Evolutionary conservation across 768 basidiomycete species (phyloP).

Genomic region (Hericium coralloides): DNA sequence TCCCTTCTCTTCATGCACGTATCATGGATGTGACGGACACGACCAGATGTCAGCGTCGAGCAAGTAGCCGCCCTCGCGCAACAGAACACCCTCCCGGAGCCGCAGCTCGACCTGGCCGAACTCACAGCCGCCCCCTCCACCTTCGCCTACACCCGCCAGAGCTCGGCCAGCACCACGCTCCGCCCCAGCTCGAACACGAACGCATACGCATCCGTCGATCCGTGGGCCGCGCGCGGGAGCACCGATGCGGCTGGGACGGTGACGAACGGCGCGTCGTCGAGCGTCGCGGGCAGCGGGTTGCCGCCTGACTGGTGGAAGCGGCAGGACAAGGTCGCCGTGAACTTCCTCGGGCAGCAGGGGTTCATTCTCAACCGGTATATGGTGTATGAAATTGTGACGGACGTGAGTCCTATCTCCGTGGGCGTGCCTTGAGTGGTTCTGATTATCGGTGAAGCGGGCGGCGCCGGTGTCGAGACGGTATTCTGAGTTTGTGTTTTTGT

Average conservation of each 20-base stretch:
- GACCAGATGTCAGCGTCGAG: constrained; percentile 69
- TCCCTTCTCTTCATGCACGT: constrained; percentile 1
- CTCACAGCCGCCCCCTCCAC: constrained; percentile 37
- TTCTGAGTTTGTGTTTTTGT: constrained; percentile 86
- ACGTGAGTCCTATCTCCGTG: constrained; percentile 5
- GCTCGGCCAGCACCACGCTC: constrained; percentile 52
- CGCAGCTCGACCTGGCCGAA: constrained; percentile 53
- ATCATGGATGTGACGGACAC: not conserved
- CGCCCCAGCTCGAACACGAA: constrained; percentile 39
- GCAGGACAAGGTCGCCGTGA: constrained; percentile 63
- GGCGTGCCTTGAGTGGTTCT: constrained; percentile 4
- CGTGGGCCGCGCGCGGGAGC: not conserved
- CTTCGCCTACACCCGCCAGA: constrained; percentile 27
- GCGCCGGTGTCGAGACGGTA: constrained; percentile 76
- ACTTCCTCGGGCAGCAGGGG: constrained; percentile 79
- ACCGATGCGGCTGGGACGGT: constrained; percentile 13
- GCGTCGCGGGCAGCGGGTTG: constrained; percentile 60
- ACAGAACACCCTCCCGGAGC: constrained; percentile 72
- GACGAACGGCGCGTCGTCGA: constrained; percentile 43
- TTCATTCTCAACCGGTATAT: constrained; percentile 85
- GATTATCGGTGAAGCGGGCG: constrained; percentile 34
- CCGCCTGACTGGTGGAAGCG: constrained; percentile 84
- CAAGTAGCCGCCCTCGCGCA: constrained; percentile 70
- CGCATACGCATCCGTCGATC: constrained; percentile 13
- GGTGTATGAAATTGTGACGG: constrained; percentile 69